These are phyloP conservation scores for Fusarium nisikadoi DNA, from an alignment of 2,329 filamentous ascomycete species.

Conservation along the genomic window DNA sequence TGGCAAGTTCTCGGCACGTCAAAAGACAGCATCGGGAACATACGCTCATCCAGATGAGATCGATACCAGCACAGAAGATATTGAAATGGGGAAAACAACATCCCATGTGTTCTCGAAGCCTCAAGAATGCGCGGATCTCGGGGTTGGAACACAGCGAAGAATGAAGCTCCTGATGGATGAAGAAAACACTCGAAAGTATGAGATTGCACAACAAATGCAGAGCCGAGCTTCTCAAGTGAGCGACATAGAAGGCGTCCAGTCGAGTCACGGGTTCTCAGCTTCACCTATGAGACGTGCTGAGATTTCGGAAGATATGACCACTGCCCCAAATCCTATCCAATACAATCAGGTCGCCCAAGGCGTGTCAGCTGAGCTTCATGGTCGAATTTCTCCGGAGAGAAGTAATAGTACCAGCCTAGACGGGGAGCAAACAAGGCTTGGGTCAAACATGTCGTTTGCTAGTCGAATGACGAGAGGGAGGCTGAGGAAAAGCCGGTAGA, in stretches of 20 bases:
- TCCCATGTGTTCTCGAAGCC: neutral
- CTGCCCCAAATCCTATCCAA: neutral
- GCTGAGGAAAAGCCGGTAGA: neutral
- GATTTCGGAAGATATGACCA: neutral
- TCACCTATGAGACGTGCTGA: constrained; percentile 15
- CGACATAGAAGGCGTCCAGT: neutral
- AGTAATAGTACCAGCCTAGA: neutral
- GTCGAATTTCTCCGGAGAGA: neutral
- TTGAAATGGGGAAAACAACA: constrained; percentile 34
- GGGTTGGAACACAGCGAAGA: constrained; percentile 72
- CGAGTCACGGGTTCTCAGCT: neutral
- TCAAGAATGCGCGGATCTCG: constrained; percentile 68
- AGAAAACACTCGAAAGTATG: constrained; percentile 79
- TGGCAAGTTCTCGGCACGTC: constrained; percentile 80
- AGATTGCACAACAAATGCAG: constrained; percentile 63
- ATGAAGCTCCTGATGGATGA: constrained; percentile 82
- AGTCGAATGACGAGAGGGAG: constrained; percentile 28
- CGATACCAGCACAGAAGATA: constrained; percentile 43
- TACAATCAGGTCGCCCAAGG: constrained; percentile 10
- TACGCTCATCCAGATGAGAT: constrained; percentile 76
- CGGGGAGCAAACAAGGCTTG: neutral
- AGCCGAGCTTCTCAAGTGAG: neutral
- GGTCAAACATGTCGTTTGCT: constrained; percentile 30
- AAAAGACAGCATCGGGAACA: constrained; percentile 73
- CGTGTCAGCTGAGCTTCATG: neutral